Evolutionary conservation across 768 basidiomycete species (phyloP).

Genomic region (Boletus sensibilis): DNA sequence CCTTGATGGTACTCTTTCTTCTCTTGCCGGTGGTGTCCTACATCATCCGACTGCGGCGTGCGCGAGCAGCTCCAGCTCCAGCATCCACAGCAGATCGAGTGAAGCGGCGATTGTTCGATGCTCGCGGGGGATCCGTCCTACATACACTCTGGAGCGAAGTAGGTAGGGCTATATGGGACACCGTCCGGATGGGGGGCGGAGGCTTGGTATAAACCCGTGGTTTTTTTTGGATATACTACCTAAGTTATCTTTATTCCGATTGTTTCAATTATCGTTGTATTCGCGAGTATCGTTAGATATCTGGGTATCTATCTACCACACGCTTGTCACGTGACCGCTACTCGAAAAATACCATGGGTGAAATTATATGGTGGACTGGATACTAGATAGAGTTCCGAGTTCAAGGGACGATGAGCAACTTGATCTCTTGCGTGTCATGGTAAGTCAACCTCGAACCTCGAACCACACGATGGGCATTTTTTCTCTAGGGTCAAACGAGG

Average conservation of each 20-base stretch:
- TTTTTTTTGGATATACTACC: not conserved
- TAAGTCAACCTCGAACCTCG: conserved; percentile 13
- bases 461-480: not conserved
- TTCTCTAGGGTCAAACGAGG: conserved; percentile 73
- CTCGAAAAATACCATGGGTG: conserved; percentile 5
- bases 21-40: conserved; percentile 46
- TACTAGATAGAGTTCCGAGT: not conserved
- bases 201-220: conserved; percentile 54
- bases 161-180: conserved; percentile 57
- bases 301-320: not conserved
- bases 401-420: conserved; percentile 55
- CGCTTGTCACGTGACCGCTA: conserved; percentile 16
- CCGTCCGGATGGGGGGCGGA: conserved; percentile 73
- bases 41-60: conserved; percentile 50
- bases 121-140: conserved; percentile 37
- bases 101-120: conserved; percentile 49
- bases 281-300: not conserved
- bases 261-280: not conserved
- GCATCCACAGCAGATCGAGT: conserved; percentile 55
- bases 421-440: conserved; percentile 74
- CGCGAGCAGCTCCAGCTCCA: conserved; percentile 25
- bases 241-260: conserved; percentile 22
- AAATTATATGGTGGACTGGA: not conserved
- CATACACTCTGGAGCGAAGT: conserved; percentile 51
- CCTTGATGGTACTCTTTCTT: conserved; percentile 43